Percentiles rank a stretch among this genome's conserved stretches.
These are phyloP conservation scores for Arctium minus DNA, from an alignment of 129 eudicot species.

Conservation along the genomic window DNA sequence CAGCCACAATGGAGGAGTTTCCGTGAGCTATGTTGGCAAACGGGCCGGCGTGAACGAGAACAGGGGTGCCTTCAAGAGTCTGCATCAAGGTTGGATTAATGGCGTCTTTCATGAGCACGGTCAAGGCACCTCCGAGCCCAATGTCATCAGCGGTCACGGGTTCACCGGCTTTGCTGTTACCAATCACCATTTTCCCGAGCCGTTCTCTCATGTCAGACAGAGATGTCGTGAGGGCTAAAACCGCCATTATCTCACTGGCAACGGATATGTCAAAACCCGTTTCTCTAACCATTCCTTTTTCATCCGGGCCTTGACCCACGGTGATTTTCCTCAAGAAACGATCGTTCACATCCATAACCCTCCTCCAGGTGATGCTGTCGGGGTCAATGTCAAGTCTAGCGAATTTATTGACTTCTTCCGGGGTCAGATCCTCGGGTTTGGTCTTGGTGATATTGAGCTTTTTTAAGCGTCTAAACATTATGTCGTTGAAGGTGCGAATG, in stretches of 20 bases:
- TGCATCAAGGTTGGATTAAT: slow-evolving; percentile 98
- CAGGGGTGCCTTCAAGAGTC: slow-evolving; percentile 98
- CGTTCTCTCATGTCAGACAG: slow-evolving; percentile 93
- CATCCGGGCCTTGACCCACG: slow-evolving; percentile 95
- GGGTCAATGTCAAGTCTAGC: slow-evolving; percentile 98
- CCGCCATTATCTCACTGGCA: slow-evolving; percentile 99
- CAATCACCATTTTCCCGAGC: slow-evolving; percentile 94
- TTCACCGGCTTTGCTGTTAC: slow-evolving; percentile 83
- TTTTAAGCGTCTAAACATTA: slow-evolving; percentile 80
- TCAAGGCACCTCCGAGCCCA: slow-evolving; percentile 92
- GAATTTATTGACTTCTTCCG: slow-evolving; percentile 72
- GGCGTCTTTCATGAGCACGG: slow-evolving; percentile 98
- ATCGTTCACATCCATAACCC: slow-evolving; percentile 97
- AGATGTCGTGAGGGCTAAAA: slow-evolving; percentile 92
- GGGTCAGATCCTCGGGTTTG: slow-evolving; percentile 79
- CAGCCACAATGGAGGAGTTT: slow-evolving; percentile 91
- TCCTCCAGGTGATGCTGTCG: slow-evolving; percentile 82
- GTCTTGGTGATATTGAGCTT: slow-evolving; percentile 80
- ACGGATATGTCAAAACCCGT: slow-evolving; percentile 94
- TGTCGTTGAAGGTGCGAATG: slow-evolving; percentile 56
- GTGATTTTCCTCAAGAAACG: slow-evolving; percentile 88
- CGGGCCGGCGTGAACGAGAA: slow-evolving; percentile 94
- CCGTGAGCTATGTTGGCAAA: slow-evolving; percentile 99
- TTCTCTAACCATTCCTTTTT: slow-evolving; percentile 94
- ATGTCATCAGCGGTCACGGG: slow-evolving; percentile 98